Evolutionary conservation across 768 basidiomycete genomes (phyloP), one percentile per base, ranked within the genome.

Genomic region (Tylopilus plumbeoviolaceoides): DNA sequence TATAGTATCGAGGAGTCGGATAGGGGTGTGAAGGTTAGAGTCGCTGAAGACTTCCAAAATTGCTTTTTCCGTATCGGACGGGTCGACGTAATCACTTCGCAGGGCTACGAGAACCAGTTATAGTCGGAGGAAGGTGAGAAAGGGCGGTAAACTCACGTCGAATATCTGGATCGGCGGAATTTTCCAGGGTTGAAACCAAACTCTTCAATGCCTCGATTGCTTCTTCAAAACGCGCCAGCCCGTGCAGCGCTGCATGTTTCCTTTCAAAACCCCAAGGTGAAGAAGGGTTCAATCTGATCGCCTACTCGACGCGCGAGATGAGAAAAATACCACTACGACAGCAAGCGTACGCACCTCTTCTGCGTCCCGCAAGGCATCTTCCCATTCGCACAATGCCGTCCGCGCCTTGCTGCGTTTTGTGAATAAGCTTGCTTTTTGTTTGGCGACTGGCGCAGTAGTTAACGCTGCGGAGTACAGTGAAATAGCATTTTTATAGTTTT

Each of bases 1-100:
- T 11, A 12, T 27, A 8, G 62, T 64, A 41, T 63, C 62, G 17
- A 63, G 55, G 36, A 63, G 59, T 48, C 62, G 59, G 49, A 61
- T 39, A 0, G 61, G 61, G 4, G 38, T 47, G 6, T 53, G 12
- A 17, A 20, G 17, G 20, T 4, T 12, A 12, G 5, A 12, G 15
- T 30, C 27, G 9, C 7, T 23, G 4, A 51, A 39, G 3, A 30
- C 44, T 0, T 44, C 25, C 30, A 53, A 27, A n/a, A 60, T 49
- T 0, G 33, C 35, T 0, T 51, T 11, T 17, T 15, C 21, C 15
- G 53, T 46, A 18, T 58, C 42, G 2, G 59, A 53, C 8, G 62
- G 58, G 14, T 45, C 11, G 36, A 55, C 31, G 17, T 61, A 63
- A 28, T 45, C 21, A n/a, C 17, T 14, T 7, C 55, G 59, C 25